phyloP scores from a whole-genome alignment of 148 eudicot genomes.

The Amaranthus palmeri region DNA sequence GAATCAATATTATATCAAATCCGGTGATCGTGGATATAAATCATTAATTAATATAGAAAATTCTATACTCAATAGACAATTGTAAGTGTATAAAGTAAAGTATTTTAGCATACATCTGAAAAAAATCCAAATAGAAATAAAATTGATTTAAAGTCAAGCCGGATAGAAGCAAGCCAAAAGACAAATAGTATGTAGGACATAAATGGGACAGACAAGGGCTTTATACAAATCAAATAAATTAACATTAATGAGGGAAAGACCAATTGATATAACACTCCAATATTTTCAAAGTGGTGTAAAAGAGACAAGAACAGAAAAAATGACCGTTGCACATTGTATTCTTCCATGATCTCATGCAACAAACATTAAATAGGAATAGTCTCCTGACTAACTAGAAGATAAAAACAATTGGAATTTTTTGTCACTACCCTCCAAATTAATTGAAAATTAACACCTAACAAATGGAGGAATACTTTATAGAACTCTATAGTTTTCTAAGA shows the following conservation, averaged over 20 bases:
- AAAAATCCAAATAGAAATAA: conserved; percentile 11
- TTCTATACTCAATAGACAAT: too few species aligned
- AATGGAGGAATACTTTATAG: conserved; percentile 11
- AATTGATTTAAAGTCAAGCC: conserved; percentile 7
- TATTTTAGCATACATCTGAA: conserved; percentile 1
- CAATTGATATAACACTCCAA: neutral
- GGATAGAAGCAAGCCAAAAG: conserved; percentile 20
- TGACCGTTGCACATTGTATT: conserved; percentile 29
- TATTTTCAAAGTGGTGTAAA: conserved; percentile 16
- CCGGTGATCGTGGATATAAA: too few species aligned
- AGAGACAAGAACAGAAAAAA: conserved; percentile 27
- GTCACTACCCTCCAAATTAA: conserved; percentile 8
- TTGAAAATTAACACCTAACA: neutral
- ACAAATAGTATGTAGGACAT: conserved; percentile 17
- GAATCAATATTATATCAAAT: too few species aligned
- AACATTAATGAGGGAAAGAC: neutral
- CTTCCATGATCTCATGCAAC: conserved; percentile 10
- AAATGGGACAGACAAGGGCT: conserved; percentile 21
- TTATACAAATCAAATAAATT: conserved; percentile 11
- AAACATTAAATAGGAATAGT: neutral
- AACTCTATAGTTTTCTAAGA: conserved; percentile 12
- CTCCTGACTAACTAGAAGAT: neutral
- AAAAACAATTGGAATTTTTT: neutral
- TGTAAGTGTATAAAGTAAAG: neutral
- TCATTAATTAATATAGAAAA: too few species aligned